phyloP scores from a whole-genome alignment of 2,329 filamentous ascomycete genomes.

The Cercospora brassicicola region DNA sequence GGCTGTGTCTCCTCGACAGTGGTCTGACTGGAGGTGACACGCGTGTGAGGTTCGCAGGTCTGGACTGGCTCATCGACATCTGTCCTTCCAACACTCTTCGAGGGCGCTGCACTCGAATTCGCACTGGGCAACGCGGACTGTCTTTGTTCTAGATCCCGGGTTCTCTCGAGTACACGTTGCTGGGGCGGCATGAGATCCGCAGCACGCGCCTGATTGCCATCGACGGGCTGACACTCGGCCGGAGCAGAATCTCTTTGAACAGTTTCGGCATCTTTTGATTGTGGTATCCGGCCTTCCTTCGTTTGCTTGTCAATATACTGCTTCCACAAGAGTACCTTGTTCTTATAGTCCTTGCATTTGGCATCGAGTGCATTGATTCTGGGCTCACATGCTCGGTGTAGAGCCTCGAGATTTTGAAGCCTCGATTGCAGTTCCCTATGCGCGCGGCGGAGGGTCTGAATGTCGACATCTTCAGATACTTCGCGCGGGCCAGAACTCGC shows the following conservation, averaged over 20 bases:
- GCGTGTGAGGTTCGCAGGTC: background rate
- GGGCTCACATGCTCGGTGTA: constrained; percentile 17
- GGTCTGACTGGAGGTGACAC: constrained; percentile 46
- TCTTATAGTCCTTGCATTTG: constrained; percentile 41
- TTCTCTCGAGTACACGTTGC: background rate
- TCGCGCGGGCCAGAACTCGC: background rate
- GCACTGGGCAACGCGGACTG: background rate
- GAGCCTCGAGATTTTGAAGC: constrained; percentile 31
- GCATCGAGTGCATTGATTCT: constrained; percentile 15
- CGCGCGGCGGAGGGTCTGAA: constrained; percentile 33
- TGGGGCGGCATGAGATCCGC: background rate
- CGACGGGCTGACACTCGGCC: background rate
- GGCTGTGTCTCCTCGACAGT: constrained; percentile 37
- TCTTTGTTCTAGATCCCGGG: background rate
- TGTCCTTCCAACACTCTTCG: background rate
- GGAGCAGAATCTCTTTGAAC: background rate
- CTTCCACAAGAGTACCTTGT: constrained; percentile 39
- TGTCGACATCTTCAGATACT: constrained; percentile 21
- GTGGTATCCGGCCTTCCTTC: background rate
- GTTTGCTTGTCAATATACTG: constrained; percentile 23
- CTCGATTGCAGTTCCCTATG: constrained; percentile 36
- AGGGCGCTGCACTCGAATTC: background rate
- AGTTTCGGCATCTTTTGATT: background rate
- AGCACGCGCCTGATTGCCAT: background rate
- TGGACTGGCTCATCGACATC: background rate